phyloP scores from a whole-genome alignment of 345 rosid species.

The Populus deltoides region DNA sequence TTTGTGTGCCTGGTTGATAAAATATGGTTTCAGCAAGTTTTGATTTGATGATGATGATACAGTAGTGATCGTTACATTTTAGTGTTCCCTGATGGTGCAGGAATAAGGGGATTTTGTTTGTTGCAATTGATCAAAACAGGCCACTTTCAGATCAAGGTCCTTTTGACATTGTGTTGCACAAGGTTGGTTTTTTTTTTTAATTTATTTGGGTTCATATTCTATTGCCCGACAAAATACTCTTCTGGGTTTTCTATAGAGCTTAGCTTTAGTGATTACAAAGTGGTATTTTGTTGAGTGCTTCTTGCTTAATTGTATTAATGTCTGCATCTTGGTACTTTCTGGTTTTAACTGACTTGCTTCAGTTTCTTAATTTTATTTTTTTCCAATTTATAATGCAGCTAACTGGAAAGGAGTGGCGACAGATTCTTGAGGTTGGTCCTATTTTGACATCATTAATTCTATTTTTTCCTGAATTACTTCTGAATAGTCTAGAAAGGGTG shows the following conservation, averaged over 20 bases:
- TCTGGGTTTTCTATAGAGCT: no score
- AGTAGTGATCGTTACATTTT: background rate
- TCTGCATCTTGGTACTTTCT: background rate
- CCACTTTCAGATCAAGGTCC: constrained; percentile 85
- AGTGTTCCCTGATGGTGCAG: constrained; percentile 2
- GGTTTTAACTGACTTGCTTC: background rate
- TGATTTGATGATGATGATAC: background rate
- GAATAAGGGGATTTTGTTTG: constrained; percentile 58
- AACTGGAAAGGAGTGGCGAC: constrained; percentile 69
- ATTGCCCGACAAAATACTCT: background rate
- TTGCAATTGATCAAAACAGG: constrained; percentile 63
- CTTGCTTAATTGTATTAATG: background rate
- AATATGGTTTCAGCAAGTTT: background rate
- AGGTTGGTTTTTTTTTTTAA: constrained; percentile 42
- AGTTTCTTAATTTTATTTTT: background rate
- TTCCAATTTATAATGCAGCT: constrained; percentile 38
- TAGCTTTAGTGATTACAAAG: background rate
- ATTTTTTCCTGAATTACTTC: background rate
- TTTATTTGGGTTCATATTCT: background rate
- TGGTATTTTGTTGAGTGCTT: background rate
- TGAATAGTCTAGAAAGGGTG: constrained; percentile 1
- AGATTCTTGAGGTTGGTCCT: constrained; percentile 70
- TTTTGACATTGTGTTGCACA: constrained; percentile 72
- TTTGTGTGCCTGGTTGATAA: background rate
- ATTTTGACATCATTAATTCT: constrained; percentile 1